Conservation (phyloP, 768 basidiomycete genomes). For the Leccinum uliginosum region DNA sequence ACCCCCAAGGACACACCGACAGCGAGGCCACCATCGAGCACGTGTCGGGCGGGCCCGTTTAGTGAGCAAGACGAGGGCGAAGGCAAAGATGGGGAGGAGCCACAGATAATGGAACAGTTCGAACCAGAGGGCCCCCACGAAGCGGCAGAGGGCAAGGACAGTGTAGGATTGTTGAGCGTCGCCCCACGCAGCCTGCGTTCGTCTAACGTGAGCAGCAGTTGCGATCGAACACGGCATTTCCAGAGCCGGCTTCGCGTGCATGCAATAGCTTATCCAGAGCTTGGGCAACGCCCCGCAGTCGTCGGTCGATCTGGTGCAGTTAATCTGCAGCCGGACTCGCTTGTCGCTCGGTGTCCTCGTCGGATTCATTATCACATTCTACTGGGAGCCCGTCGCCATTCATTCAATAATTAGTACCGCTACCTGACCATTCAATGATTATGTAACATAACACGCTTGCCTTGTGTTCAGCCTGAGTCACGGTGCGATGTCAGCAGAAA, state of each 20-base stretch:
- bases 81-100: slow-evolving; percentile 31
- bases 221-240: slow-evolving; percentile 31
- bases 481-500: too few species aligned
- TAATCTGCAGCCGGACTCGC: slow-evolving; percentile 50
- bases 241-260: slow-evolving; percentile 50
- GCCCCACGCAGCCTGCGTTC: slow-evolving; percentile 48
- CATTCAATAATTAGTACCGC: too few species aligned
- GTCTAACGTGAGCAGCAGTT: slow-evolving; percentile 30
- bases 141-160: slow-evolving; percentile 58
- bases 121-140: slow-evolving; percentile 53
- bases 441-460: too few species aligned
- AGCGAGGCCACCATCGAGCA: slow-evolving; percentile 26
- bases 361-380: slow-evolving; percentile 34
- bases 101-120: slow-evolving; percentile 38
- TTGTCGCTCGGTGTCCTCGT: slow-evolving; percentile 48
- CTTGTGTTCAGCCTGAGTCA: too few species aligned
- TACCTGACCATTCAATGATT: too few species aligned
- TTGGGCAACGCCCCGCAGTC: slow-evolving; percentile 58
- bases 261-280: slow-evolving; percentile 65
- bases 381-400: slow-evolving; percentile 41
- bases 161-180: slow-evolving; percentile 50
- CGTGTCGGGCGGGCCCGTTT: slow-evolving; percentile 23
- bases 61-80: slow-evolving; percentile 31
- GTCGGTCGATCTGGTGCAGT: slow-evolving; percentile 55
- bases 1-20: slow-evolving; percentile 25